phyloP scores from a whole-genome alignment of 352 stramenopile species.

The Phytophthora agathidicida region DNA sequence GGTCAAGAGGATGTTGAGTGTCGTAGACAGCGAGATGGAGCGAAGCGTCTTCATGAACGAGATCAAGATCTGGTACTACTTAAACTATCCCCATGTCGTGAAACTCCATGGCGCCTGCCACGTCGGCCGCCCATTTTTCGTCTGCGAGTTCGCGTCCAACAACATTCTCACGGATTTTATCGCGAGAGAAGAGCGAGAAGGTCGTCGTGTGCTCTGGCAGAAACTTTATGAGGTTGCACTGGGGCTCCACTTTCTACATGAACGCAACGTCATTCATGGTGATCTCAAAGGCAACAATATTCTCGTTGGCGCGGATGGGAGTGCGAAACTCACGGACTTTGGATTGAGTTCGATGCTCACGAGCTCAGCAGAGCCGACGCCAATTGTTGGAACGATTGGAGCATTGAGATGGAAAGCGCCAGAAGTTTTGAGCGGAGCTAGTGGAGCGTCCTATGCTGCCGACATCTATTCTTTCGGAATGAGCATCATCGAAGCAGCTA shows the following conservation, averaged over 20 bases:
- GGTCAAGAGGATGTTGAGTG: slow-evolving; percentile 32
- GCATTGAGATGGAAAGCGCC: slow-evolving; percentile 31
- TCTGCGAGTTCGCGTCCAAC: slow-evolving; percentile 33
- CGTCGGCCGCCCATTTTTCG: slow-evolving; percentile 28
- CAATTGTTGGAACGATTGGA: slow-evolving; percentile 6
- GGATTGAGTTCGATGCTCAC: slow-evolving; percentile 28
- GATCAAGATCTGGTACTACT: slow-evolving; percentile 27
- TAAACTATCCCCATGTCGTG: slow-evolving; percentile 36
- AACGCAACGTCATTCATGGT: slow-evolving; percentile 23
- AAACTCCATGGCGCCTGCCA: slow-evolving; percentile 36
- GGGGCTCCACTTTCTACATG: slow-evolving; percentile 35
- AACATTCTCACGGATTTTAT: slow-evolving; percentile 29
- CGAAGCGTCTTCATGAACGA: slow-evolving; percentile 27
- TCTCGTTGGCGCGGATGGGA: slow-evolving; percentile 32
- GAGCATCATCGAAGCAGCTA: slow-evolving; percentile 36
- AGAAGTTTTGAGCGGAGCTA: slow-evolving; percentile 14
- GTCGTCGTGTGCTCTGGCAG: slow-evolving; percentile 17
- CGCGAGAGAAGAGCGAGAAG: slow-evolving; percentile 2
- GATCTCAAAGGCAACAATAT: no score
- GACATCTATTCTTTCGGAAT: slow-evolving; percentile 41
- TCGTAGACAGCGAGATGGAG: slow-evolving; percentile 18
- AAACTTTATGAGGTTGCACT: slow-evolving; percentile 28
- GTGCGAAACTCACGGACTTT: slow-evolving; percentile 40
- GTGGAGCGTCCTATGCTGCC: slow-evolving; percentile 9
- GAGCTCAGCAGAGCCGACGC: neutral